Percentiles rank a stretch among this genome's conserved stretches.
Evolutionary conservation across 2,329 filamentous ascomycete genomes (phyloP).

Genomic region (Emergomyces pasteurianus): DNA sequence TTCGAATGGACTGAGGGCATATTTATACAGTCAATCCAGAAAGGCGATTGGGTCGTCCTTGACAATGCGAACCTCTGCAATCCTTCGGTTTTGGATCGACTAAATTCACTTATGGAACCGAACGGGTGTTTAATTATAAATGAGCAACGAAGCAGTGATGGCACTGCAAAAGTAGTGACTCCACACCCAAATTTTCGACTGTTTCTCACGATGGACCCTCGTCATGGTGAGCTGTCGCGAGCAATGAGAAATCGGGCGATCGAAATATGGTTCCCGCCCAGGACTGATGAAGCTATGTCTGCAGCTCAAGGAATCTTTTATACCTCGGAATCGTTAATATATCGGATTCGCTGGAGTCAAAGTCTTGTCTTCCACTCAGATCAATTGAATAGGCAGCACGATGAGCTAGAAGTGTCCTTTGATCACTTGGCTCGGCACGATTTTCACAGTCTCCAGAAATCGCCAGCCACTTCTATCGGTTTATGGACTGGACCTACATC

Average conservation of each 20-base stretch:
- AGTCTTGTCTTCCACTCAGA: conserved; percentile 10
- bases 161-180: conserved; percentile 63
- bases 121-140: conserved; percentile 82
- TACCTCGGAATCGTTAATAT: conserved; percentile 27
- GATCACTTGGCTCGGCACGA: conserved; percentile 28
- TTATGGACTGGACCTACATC: conserved; percentile 3
- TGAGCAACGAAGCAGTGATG: conserved; percentile 75
- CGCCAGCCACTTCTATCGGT: conserved; percentile 15
- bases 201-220: conserved; percentile 86
- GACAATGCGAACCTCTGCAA: conserved; percentile 97
- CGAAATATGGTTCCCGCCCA: conserved; percentile 63
- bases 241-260: conserved; percentile 94
- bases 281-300: conserved; percentile 16
- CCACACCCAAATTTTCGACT: conserved; percentile 83
- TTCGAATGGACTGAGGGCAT: conserved; percentile 97
- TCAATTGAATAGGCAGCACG: conserved; percentile 9
- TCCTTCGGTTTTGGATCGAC: conserved; percentile 80
- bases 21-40: conserved; percentile 72
- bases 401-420: conserved; percentile 20
- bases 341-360: conserved; percentile 28
- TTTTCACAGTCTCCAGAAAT: conserved; percentile 22
- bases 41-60: conserved; percentile 83
- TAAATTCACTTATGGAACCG: conserved; percentile 90
- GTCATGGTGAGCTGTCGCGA: conserved; percentile 83
- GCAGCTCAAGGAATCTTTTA: conserved; percentile 21